Conservation (phyloP, 345 rosid species). For the Populus nigra region DNA sequence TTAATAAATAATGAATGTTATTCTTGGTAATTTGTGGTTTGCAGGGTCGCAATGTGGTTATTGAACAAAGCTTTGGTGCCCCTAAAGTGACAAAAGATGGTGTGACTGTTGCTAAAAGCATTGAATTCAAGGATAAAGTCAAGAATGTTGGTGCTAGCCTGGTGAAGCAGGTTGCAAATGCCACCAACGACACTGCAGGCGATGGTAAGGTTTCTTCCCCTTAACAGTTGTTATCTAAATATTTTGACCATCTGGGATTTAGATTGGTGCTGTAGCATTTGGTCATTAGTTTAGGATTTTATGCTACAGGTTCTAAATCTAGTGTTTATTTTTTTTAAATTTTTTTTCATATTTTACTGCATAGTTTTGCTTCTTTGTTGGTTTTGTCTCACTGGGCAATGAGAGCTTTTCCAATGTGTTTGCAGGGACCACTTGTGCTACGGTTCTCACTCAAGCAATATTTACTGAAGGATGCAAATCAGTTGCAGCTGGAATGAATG, state of each 20-base stretch:
- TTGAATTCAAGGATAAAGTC: conserved; percentile 83
- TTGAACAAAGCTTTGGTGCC: conserved; percentile 95
- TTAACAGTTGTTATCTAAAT: neutral
- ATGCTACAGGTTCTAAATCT: neutral
- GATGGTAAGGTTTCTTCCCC: conserved; percentile 56
- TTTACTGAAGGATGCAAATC: conserved; percentile 94
- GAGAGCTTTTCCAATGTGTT: neutral
- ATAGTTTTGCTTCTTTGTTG: neutral
- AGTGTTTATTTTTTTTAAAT: neutral
- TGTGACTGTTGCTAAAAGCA: conserved; percentile 96
- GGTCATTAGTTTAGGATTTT: neutral
- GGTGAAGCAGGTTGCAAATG: conserved; percentile 98
- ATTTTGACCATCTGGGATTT: neutral
- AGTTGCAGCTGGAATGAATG: conserved; percentile 94
- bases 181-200: conserved; percentile 92
- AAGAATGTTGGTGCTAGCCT: conserved; percentile 97
- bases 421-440: conserved; percentile 97
- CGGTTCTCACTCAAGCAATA: conserved; percentile 82
- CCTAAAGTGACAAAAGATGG: conserved; percentile 99
- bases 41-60: conserved; percentile 91
- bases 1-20: neutral
- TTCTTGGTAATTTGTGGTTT: neutral
- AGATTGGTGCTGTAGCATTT: neutral
- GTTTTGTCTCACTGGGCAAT: neutral
- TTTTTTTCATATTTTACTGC: no score